Evolutionary conservation across 2,329 filamentous ascomycete genomes (phyloP).

Genomic region (Ceratocystis lukuohia): DNA sequence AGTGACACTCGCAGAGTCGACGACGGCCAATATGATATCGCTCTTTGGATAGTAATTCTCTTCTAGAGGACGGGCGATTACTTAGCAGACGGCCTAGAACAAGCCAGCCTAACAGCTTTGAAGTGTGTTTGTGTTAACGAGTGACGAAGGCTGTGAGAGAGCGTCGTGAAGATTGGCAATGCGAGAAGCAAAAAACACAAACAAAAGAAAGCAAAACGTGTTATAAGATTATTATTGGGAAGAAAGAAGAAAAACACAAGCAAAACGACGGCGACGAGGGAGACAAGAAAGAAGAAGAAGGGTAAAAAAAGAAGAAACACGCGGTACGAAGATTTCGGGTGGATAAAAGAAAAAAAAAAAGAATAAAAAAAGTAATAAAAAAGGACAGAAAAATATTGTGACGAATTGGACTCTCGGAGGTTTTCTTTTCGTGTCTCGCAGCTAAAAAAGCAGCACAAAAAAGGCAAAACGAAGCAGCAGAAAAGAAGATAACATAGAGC

Average conservation of each 20-base stretch:
- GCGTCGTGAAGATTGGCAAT: not conserved
- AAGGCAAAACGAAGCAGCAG: not conserved
- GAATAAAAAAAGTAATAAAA: conserved; percentile 2
- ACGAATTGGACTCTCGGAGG: not conserved
- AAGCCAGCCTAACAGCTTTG: not conserved
- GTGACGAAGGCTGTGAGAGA: no score
- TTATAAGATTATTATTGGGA: not conserved
- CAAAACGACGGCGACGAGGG: not conserved
- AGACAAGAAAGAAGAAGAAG: not conserved
- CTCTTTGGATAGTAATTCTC: no score
- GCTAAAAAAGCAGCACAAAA: not conserved
- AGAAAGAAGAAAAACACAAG: not conserved
- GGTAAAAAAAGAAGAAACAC: not conserved
- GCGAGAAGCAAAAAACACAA: not conserved
- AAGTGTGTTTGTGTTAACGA: not conserved
- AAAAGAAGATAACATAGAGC: not conserved
- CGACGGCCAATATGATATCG: not conserved
- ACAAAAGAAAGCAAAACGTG: not conserved
- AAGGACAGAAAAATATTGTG: conserved; percentile 1
- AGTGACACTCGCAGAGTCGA: not conserved
- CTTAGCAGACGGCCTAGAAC: not conserved
- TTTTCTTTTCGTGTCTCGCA: conserved; percentile 4
- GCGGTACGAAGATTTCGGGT: no score
- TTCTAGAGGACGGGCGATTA: not conserved
- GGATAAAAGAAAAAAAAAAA: not conserved